Conservation (phyloP, 2,329 filamentous ascomycete species). For the Ascochyta clinopodiicola region DNA sequence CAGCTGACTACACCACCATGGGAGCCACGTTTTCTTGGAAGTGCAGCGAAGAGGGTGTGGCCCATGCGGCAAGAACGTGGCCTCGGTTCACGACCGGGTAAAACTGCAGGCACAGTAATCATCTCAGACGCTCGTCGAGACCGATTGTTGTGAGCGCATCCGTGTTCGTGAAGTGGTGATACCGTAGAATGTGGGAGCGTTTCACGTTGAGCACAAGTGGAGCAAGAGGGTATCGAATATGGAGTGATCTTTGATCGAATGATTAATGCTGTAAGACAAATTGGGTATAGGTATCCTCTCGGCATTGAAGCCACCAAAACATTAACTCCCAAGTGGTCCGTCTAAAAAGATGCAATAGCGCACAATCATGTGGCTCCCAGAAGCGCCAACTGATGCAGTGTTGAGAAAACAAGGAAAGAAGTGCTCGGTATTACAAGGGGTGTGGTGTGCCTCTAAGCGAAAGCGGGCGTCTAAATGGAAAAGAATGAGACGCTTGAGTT, state of each 20-base stretch:
- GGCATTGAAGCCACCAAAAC: slow-evolving; percentile 28
- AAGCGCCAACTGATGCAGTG: slow-evolving; percentile 45
- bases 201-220: slow-evolving; percentile 8
- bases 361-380: slow-evolving; percentile 20
- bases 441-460: slow-evolving; percentile 17
- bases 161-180: slow-evolving; percentile 3
- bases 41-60: slow-evolving; percentile 8
- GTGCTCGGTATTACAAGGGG: slow-evolving; percentile 47
- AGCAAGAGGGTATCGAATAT: slow-evolving; percentile 1
- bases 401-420: slow-evolving; percentile 31
- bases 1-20: slow-evolving; percentile 15
- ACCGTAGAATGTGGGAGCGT: background rate
- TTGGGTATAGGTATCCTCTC: slow-evolving; percentile 30
- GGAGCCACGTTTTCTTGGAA: slow-evolving; percentile 10
- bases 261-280: slow-evolving; percentile 19
- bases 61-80: slow-evolving; percentile 12
- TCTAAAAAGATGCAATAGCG: slow-evolving; percentile 26
- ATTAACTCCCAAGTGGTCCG: slow-evolving; percentile 29
- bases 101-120: slow-evolving; percentile 12
- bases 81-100: slow-evolving; percentile 14
- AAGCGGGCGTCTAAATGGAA: slow-evolving; percentile 38
- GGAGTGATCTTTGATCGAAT: slow-evolving; percentile 15
- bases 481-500: slow-evolving; percentile 29
- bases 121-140: slow-evolving; percentile 5
- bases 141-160: background rate